Evolutionary conservation across 2,329 filamentous ascomycete species (phyloP), one percentile per base, ranked within the genome.

Genomic region (Aspergillus sp.): DNA sequence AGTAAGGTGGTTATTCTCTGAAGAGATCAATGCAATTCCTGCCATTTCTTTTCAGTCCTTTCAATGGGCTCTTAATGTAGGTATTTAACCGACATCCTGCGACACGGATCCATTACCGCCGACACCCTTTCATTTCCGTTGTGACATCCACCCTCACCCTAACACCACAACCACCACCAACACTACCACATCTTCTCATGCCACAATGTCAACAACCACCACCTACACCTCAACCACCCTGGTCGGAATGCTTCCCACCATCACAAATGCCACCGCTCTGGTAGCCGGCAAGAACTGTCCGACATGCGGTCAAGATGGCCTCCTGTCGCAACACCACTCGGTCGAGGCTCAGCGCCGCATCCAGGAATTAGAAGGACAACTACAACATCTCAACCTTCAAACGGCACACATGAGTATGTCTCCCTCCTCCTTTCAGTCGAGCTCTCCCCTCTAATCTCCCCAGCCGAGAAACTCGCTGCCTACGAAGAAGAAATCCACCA

Each of bases 401-500:
- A 78, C 79, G 13, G 75, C 76, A 3, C 70, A 76, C 52, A 78
- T 80, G 59, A 80, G 81, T 83, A 75, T 55, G 11, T 13, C 5
- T 17, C 14, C 17, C 38, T 17, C 17, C n/a, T 42, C n/a, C 17
- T 16, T 2, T 7, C 16, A 17, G 9, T n/a, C n/a, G n/a, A n/a
- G n/a, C 10, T 31, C 36, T 29, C 10, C 36, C 19, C 17, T 34
- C 40, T 11, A 19, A 14, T 25, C 3, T 29, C 5, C 41, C 19
- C 60, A 81, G 81, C 78, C 45, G 76, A 79, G 59, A 83, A 76
- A 66, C 78, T 84, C 57, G 81, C 81, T 62, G 80, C 85, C 66
- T 86, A 85, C 68, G 83, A 86, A 74, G 82, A 85, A 58, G 81
- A 86, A 64, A 71, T 86, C 20, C 80, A 76, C 50, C 73, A 72